Evolutionary conservation across 352 stramenopile species (phyloP).

Genomic region (Hyaloperonospora arabidopsidis): DNA sequence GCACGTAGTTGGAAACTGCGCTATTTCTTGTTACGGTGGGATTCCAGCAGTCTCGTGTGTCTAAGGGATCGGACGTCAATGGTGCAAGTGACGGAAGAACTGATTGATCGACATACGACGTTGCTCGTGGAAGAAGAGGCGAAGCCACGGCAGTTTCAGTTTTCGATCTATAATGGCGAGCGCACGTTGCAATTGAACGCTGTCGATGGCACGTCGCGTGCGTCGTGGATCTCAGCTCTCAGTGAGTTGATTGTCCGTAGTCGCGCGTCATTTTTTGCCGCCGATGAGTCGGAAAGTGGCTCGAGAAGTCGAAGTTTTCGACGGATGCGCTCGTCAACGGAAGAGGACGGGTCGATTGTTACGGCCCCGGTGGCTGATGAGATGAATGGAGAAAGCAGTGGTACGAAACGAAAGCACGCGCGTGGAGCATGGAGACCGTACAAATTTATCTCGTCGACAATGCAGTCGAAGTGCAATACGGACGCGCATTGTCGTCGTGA

Average conservation of each 20-base stretch:
- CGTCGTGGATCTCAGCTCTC: conserved; percentile 64
- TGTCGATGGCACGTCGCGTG: conserved; percentile 43
- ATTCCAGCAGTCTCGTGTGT: conserved; percentile 69
- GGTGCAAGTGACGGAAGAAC: conserved; percentile 55
- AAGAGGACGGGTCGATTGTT: conserved; percentile 40
- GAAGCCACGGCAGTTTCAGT: conserved; percentile 72
- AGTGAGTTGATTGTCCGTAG: conserved; percentile 77
- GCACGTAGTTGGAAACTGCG: conserved; percentile 79
- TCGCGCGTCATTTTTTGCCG: conserved; percentile 62
- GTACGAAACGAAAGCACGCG: conserved; percentile 18
- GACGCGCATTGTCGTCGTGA: conserved; percentile 36
- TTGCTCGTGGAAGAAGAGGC: conserved; percentile 49
- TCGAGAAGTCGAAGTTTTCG: conserved; percentile 42
- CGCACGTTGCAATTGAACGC: conserved; percentile 68
- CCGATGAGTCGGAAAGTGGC: conserved; percentile 57
- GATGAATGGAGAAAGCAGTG: conserved; percentile 18
- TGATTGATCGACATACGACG: conserved; percentile 73
- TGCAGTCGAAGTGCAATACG: conserved; percentile 47
- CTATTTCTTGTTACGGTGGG: conserved; percentile 66
- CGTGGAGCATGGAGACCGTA: conserved; percentile 62
- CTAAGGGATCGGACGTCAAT: conserved; percentile 66
- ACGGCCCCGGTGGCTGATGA: conserved; percentile 29
- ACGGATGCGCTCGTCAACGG: conserved; percentile 48
- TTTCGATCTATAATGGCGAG: conserved; percentile 68
- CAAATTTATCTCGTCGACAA: conserved; percentile 68